These are phyloP conservation scores for Amylostereum areolatum DNA, from an alignment of 1,284 basidiomycete species.

Conservation along the genomic window DNA sequence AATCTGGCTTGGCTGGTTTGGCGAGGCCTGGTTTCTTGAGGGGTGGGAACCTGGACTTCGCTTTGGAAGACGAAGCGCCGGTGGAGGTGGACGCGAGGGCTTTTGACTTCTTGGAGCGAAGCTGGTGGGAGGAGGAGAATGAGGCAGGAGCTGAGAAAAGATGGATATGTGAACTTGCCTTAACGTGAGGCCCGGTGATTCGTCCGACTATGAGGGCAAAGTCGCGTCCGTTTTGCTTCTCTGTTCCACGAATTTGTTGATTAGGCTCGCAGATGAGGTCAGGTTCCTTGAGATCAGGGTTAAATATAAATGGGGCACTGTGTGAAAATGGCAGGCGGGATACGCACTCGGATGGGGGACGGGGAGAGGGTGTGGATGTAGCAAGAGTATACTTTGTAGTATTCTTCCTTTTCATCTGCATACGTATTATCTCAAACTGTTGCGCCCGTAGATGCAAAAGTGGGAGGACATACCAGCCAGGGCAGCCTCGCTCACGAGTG, in stretches of 20 bases:
- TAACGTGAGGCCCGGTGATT: constrained; percentile 4
- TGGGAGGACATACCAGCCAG: constrained; percentile 3
- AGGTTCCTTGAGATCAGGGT: constrained; percentile 1
- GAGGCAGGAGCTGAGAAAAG: not conserved
- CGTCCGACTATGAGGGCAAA: constrained; percentile 1
- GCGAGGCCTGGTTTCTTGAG: not conserved
- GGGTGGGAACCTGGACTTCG: not conserved
- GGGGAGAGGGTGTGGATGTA: constrained; percentile 7
- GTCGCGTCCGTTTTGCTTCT: not conserved
- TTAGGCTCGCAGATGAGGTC: constrained; percentile 4
- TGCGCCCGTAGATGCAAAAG: not conserved
- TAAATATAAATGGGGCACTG: not conserved
- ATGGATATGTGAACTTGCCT: constrained; percentile 3
- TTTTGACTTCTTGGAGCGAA: not conserved
- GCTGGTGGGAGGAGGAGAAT: not conserved
- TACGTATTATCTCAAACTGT: not conserved
- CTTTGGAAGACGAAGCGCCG: constrained; percentile 1
- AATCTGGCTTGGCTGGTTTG: not conserved
- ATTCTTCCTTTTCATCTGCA: not conserved
- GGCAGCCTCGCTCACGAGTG: constrained; percentile 1
- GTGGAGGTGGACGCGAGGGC: not conserved
- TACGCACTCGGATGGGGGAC: constrained; percentile 4
- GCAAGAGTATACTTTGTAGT: not conserved
- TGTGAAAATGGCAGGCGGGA: not conserved
- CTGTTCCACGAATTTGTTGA: not conserved